Evolutionary conservation across 495 filamentous ascomycete species (phyloP).

Genomic region (Tetracladium setigerum): DNA sequence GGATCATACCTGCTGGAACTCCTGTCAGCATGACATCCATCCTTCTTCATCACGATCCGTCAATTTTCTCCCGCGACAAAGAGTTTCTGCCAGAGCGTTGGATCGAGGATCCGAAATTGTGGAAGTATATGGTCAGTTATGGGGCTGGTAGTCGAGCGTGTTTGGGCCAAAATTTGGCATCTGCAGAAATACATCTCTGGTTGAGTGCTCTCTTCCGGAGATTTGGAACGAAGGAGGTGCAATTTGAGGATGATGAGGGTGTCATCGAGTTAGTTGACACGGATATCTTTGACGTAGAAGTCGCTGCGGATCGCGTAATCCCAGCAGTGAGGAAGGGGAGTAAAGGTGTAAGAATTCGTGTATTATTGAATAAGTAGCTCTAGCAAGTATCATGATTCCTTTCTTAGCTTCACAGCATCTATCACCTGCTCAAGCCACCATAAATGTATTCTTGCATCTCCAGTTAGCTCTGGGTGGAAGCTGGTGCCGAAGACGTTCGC

Average conservation of each 20-base stretch:
- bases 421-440: constrained; percentile 86
- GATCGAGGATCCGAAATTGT: constrained; percentile 26
- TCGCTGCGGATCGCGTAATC: constrained; percentile 8
- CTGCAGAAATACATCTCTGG: constrained; percentile 36
- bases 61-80: constrained; percentile 29
- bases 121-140: constrained; percentile 35
- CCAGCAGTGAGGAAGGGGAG: constrained; percentile 9
- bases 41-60: constrained; percentile 32
- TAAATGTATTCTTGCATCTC: constrained; percentile 78
- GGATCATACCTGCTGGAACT: constrained; percentile 26
- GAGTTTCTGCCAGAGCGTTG: constrained; percentile 37
- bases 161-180: constrained; percentile 38
- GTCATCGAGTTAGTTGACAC: constrained; percentile 8
- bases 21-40: constrained; percentile 34
- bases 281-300: constrained; percentile 5
- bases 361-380: background rate
- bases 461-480: constrained; percentile 93
- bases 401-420: constrained; percentile 25
- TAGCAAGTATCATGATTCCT: background rate
- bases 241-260: constrained; percentile 10
- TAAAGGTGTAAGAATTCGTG: constrained; percentile 10
- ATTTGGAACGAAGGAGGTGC: constrained; percentile 21
- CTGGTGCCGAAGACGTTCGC: constrained; percentile 94
- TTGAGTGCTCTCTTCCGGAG: constrained; percentile 36
- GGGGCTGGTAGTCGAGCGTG: constrained; percentile 38